phyloP scores from a whole-genome alignment of 768 basidiomycete genomes.

The Tubosaeta sp. region DNA sequence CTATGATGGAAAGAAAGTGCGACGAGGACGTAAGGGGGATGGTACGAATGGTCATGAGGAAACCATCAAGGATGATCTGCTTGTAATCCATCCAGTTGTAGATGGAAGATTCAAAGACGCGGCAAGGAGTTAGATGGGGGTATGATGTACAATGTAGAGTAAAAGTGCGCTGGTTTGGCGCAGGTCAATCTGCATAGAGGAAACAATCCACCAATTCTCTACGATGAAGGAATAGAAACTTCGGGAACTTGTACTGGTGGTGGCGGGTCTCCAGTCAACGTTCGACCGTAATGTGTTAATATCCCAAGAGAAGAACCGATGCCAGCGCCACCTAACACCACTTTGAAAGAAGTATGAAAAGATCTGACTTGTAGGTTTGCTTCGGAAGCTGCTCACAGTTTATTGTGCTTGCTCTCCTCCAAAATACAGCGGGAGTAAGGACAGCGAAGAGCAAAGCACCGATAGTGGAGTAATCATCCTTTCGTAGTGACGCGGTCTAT shows the following conservation, averaged over 20 bases:
- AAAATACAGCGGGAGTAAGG: conserved; percentile 65
- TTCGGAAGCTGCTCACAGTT: conserved; percentile 44
- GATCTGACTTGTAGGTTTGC: neutral
- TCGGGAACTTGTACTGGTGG: conserved; percentile 37
- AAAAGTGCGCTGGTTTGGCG: conserved; percentile 4
- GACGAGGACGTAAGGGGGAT: conserved; percentile 32
- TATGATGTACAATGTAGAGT: conserved; percentile 10
- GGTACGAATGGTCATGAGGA: conserved; percentile 8
- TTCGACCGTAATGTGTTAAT: conserved; percentile 51
- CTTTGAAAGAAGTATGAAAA: conserved; percentile 32
- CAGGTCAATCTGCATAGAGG: neutral
- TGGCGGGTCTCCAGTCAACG: conserved; percentile 51
- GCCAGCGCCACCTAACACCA: conserved; percentile 69
- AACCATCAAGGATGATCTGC: conserved; percentile 42
- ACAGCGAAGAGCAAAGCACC: conserved; percentile 62
- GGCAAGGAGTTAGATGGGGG: conserved; percentile 28
- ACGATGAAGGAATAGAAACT: conserved; percentile 15
- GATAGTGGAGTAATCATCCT: conserved; percentile 73
- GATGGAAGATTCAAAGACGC: conserved; percentile 65
- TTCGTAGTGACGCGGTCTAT: conserved; percentile 55
- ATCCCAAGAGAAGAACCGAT: conserved; percentile 61
- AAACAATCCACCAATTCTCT: neutral
- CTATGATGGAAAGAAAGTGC: conserved; percentile 54
- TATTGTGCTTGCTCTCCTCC: conserved; percentile 60
- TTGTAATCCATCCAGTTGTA: conserved; percentile 56